Conservation (phyloP, 2,329 filamentous ascomycete genomes). For the Beauveria sp. region DNA sequence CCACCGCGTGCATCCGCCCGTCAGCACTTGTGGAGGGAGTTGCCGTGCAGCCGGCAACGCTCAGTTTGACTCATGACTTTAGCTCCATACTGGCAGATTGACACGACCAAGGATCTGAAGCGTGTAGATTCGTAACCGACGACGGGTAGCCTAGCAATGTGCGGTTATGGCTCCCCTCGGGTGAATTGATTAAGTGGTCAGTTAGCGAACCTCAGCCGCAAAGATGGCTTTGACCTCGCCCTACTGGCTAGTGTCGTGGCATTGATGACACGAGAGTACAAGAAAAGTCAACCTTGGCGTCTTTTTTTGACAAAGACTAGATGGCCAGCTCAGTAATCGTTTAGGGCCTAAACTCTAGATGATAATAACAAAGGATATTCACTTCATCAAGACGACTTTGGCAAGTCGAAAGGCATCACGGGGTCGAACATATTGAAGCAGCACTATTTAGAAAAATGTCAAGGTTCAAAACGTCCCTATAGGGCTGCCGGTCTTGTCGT, state of each 20-base stretch:
- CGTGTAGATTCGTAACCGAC: background rate
- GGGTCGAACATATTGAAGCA: background rate
- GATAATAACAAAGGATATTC: too few relatives aligned
- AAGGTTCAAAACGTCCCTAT: background rate
- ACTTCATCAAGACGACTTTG: background rate
- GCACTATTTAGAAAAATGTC: background rate
- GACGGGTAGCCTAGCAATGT: background rate
- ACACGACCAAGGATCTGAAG: background rate
- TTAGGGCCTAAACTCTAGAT: background rate
- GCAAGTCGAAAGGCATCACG: background rate
- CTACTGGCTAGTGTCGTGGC: background rate
- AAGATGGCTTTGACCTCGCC: background rate
- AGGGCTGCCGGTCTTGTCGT: background rate
- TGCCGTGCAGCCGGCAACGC: slow-evolving; percentile 3
- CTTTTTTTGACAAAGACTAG: background rate
- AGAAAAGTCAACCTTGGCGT: background rate
- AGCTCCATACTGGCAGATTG: background rate
- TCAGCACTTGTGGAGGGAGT: slow-evolving; percentile 2
- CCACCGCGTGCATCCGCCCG: background rate
- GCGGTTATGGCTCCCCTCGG: background rate
- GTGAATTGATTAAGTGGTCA: background rate
- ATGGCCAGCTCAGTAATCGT: background rate
- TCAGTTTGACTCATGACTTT: background rate
- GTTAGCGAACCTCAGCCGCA: background rate
- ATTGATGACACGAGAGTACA: background rate